Percentiles rank a stretch among this genome's conserved stretches.
These are phyloP conservation scores for Thalassiosira oceanica DNA, from an alignment of 352 stramenopile species.

Conservation along the genomic window DNA sequence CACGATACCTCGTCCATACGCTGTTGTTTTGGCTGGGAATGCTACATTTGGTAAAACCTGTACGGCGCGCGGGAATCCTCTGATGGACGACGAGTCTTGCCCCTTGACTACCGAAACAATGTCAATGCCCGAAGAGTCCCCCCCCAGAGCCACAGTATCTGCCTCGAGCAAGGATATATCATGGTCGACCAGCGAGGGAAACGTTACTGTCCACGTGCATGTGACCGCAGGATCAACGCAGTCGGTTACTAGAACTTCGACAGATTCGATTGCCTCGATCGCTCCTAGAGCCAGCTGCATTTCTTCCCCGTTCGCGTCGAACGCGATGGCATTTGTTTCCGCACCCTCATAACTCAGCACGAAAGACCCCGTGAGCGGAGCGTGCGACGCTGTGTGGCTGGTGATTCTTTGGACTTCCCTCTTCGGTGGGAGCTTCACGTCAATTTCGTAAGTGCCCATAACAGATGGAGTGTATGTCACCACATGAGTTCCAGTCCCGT, in stretches of 20 bases:
- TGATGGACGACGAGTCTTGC: conserved; percentile 72
- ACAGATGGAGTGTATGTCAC: conserved; percentile 88
- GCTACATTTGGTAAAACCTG: conserved; percentile 73
- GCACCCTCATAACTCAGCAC: conserved; percentile 68
- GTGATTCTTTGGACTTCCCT: conserved; percentile 83
- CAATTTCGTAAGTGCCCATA: conserved; percentile 87
- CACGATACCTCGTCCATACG: conserved; percentile 83
- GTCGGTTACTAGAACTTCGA: conserved; percentile 39
- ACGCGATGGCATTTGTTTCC: conserved; percentile 78
- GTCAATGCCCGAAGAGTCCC: conserved; percentile 45
- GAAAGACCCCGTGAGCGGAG: conserved; percentile 77
- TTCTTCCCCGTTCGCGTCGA: conserved; percentile 66
- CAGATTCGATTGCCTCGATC: conserved; percentile 50
- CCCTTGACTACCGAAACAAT: conserved; percentile 59
- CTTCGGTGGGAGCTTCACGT: conserved; percentile 82
- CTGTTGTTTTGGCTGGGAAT: conserved; percentile 54
- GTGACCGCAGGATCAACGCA: conserved; percentile 47
- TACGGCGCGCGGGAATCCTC: conserved; percentile 86
- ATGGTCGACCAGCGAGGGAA: conserved; percentile 44
- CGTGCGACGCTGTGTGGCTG: conserved; percentile 47
- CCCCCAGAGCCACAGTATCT: conserved; percentile 53
- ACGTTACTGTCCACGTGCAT: conserved; percentile 75
- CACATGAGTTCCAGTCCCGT: conserved; percentile 84
- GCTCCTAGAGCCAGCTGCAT: conserved; percentile 78
- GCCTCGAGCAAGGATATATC: conserved; percentile 46